These are phyloP conservation scores for Jasminum sambac DNA, from an alignment of 257 asterid genomes.

Conservation along the genomic window DNA sequence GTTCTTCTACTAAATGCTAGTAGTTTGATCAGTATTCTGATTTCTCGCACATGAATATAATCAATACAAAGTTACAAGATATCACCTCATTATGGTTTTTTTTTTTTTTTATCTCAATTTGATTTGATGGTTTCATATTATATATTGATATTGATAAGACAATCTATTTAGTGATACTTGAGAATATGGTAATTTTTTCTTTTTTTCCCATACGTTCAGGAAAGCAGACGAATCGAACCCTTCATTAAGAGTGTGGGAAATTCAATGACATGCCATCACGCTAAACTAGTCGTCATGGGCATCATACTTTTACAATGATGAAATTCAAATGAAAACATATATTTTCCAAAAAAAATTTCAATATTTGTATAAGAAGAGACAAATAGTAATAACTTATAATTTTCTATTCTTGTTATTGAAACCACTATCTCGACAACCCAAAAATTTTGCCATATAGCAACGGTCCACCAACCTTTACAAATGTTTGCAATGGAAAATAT, in stretches of 20 bases:
- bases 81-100: background rate
- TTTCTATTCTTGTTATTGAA: slow-evolving; percentile 3
- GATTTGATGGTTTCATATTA: background rate
- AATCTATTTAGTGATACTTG: background rate
- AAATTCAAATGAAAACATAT: background rate
- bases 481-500: slow-evolving; percentile 40
- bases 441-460: slow-evolving; percentile 21
- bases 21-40: background rate
- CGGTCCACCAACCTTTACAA: slow-evolving; percentile 43
- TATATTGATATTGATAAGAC: background rate
- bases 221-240: too few relatives aligned
- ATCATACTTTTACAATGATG: background rate
- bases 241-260: too few relatives aligned
- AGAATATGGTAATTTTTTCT: too few relatives aligned
- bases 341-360: background rate
- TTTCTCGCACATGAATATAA: background rate
- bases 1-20: background rate
- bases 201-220: too few relatives aligned
- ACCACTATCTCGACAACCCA: slow-evolving; percentile 32
- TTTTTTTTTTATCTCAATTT: background rate
- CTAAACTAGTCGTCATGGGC: too few relatives aligned
- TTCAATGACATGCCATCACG: too few relatives aligned
- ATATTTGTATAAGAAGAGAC: background rate
- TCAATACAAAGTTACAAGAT: background rate
- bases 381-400: background rate